A percentile compares a stretch with the other conserved stretches of the same genome.
These are phyloP conservation scores for Galeopsis tetrahit DNA, from an alignment of 257 asterid genomes.

Conservation along the genomic window DNA sequence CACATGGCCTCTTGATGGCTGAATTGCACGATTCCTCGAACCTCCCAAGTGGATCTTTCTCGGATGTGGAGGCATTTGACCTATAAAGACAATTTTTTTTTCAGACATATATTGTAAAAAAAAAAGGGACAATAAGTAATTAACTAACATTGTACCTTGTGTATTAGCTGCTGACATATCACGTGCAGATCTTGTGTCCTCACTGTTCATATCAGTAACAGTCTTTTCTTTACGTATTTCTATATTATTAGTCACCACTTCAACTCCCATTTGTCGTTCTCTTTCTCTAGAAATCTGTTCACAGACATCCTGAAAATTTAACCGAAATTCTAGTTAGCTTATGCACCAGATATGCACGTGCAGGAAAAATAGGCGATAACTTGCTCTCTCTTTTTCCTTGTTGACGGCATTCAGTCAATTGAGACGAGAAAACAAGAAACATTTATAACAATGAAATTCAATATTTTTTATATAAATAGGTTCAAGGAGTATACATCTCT, in stretches of 20 bases:
- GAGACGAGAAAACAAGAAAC: too few species aligned
- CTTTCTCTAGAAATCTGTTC: slow-evolving; percentile 35
- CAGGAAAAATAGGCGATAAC: too few species aligned
- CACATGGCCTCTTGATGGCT: slow-evolving; percentile 14
- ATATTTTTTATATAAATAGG: too few species aligned
- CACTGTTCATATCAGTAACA: slow-evolving; percentile 31
- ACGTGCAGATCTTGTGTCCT: background rate
- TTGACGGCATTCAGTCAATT: too few species aligned
- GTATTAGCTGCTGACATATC: slow-evolving; percentile 28
- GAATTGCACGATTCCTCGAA: slow-evolving; percentile 19
- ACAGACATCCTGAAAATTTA: slow-evolving; percentile 40
- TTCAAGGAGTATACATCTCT: too few species aligned
- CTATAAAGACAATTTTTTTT: slow-evolving; percentile 29
- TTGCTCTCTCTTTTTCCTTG: too few species aligned
- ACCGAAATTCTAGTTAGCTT: slow-evolving; percentile 21
- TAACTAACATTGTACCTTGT: slow-evolving; percentile 34
- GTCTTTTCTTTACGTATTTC: slow-evolving; percentile 42
- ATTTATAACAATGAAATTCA: too few species aligned
- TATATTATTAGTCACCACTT: slow-evolving; percentile 34
- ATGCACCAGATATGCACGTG: background rate
- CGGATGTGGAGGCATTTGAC: slow-evolving; percentile 36
- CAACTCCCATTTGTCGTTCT: slow-evolving; percentile 34
- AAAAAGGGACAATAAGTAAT: background rate
- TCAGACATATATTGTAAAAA: slow-evolving; percentile 17
- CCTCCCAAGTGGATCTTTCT: slow-evolving; percentile 31